Evolutionary conservation across 768 basidiomycete genomes (phyloP).

Genomic region (Floccularia luteovirens): DNA sequence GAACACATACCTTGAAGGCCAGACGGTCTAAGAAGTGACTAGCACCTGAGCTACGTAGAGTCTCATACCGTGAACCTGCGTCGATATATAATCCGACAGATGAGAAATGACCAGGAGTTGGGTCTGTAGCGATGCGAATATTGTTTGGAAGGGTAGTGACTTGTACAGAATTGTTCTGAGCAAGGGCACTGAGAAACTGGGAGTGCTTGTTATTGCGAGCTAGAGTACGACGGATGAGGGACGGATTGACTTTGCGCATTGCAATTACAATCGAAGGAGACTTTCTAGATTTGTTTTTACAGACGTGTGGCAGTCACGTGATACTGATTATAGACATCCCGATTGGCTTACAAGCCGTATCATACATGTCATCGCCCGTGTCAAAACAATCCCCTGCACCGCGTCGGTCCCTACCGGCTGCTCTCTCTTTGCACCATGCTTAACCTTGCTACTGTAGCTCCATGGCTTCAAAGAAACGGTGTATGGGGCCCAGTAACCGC

Average conservation of each 20-base stretch:
- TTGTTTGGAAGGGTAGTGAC: slow-evolving; percentile 89
- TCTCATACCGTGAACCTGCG: slow-evolving; percentile 89
- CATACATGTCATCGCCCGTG: no score
- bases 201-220: slow-evolving; percentile 3
- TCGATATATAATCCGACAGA: slow-evolving; percentile 91
- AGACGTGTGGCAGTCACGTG: no score
- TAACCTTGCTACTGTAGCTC: slow-evolving; percentile 25
- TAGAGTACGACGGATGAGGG: slow-evolving; percentile 25
- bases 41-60: slow-evolving; percentile 60
- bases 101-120: slow-evolving; percentile 89
- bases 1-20: slow-evolving; percentile 81
- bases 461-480: slow-evolving; percentile 28
- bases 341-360: no score
- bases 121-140: slow-evolving; percentile 86
- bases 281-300: no score
- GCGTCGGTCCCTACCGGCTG: no score
- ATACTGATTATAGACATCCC: no score
- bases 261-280: not conserved
- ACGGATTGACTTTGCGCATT: slow-evolving; percentile 32
- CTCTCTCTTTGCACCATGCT: slow-evolving; percentile 16
- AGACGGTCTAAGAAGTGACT: slow-evolving; percentile 92
- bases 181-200: slow-evolving; percentile 12
- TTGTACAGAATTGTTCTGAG: slow-evolving; percentile 29
- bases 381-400: no score
- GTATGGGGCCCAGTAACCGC: slow-evolving; percentile 62